Percentiles rank a stretch among this genome's conserved stretches.
Evolutionary conservation across 1,284 basidiomycete genomes (phyloP).

Genomic region (Pseudozyma sp.): DNA sequence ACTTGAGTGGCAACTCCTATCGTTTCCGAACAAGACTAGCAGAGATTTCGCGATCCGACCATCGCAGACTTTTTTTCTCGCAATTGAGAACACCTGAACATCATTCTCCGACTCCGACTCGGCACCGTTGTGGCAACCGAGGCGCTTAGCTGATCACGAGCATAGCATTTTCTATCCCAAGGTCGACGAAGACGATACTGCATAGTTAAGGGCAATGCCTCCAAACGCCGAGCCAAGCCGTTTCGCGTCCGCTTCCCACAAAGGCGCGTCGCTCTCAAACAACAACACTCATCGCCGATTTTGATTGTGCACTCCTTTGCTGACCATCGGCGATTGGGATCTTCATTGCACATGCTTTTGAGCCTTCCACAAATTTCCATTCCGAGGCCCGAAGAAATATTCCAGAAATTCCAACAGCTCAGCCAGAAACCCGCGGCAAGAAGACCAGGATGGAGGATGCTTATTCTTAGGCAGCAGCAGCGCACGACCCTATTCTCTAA

Average conservation of each 20-base stretch:
- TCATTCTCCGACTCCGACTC: constrained; percentile 29
- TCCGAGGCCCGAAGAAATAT: constrained; percentile 19
- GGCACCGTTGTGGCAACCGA: constrained; percentile 6
- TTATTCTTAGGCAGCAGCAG: no score
- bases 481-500: not conserved
- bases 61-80: constrained; percentile 5
- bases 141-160: constrained; percentile 6
- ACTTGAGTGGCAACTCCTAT: not conserved
- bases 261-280: constrained; percentile 9
- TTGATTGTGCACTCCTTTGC: no score
- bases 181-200: not conserved
- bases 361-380: constrained; percentile 41
- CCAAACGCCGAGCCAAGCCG: no score
- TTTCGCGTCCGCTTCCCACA: not conserved
- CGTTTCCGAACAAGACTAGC: no score
- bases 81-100: not conserved
- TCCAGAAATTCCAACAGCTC: not conserved
- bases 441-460: no score
- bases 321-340: no score
- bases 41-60: constrained; percentile 16
- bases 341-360: no score
- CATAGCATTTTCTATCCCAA: not conserved
- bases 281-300: constrained; percentile 15
- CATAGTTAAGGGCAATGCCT: no score
- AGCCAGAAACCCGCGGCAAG: not conserved